Base-by-base conservation (phyloP, 1,284 basidiomycete genomes). In the Cutaneotrichosporon dermatis region DNA sequence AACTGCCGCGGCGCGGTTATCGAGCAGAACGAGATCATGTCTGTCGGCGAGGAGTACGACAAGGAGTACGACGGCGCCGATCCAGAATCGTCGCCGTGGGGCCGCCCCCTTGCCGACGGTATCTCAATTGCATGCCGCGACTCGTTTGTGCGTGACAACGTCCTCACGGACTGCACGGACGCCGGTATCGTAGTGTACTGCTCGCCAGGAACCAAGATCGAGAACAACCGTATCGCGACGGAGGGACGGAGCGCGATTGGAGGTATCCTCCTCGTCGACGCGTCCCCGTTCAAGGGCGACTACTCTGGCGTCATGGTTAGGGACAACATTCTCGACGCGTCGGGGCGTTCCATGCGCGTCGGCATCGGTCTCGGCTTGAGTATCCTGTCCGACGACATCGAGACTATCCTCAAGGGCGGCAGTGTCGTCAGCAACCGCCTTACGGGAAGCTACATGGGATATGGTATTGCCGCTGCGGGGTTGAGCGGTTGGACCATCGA, bases 211-310 rank as follows among this genome's bases (percentile, higher is more conserved):
- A 76, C 78, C 2, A 57, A 68, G 15, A 69, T 81, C 51, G 63
- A 71, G 10, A 65, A 69, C 55, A 81, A 81, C 66, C 71, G 59
- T 8, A 75, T 79, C 59, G 58, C 64, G n/a, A 65, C 78, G 5
- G 59, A 65, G n/a, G 59, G 59, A 0, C 52, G 63, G 9, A 72
- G 72, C 3, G 70, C 72, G 3, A 78, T 81, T 69, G 80, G 78
- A 4, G 80, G 80, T 4, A 79, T 81, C 58, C 72, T 81, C 57
- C 67, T 79, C 61, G 79, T 80, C 16, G 80, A 82, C 58, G 70
- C 68, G 8, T 66, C 69, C 3, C 80, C 80, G 0, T 79, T 76
- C 45, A 66, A 73, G 10, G 80, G 79, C 4, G 73, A 79, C 55
- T 82, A 79, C 66, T 66, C 67, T 0, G 74, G 73, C 6, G 73